These are phyloP conservation scores for Parastagonospora nodorum DNA, from an alignment of 2,329 filamentous ascomycete genomes.

Conservation along the genomic window DNA sequence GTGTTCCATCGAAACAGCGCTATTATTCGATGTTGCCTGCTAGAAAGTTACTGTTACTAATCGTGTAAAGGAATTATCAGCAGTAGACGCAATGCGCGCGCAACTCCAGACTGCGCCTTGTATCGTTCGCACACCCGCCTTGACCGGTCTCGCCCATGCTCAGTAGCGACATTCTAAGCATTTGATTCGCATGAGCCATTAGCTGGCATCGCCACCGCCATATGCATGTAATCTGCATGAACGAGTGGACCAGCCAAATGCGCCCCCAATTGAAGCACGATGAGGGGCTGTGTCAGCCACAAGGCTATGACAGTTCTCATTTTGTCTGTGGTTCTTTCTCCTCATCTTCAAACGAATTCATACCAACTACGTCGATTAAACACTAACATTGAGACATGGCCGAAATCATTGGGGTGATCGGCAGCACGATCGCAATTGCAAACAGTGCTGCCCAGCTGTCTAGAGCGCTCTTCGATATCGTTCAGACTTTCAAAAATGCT, in stretches of 20 bases:
- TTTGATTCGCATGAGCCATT: too few species aligned
- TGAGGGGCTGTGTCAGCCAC: slow-evolving; percentile 12
- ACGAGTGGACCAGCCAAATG: background rate
- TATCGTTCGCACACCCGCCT: too few species aligned
- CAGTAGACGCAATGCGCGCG: too few species aligned
- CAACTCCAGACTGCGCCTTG: too few species aligned
- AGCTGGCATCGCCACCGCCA: background rate
- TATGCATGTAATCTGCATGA: background rate
- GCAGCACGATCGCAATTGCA: slow-evolving; percentile 17
- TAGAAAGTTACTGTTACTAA: too few species aligned
- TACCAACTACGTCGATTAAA: too few species aligned
- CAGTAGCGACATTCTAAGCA: too few species aligned
- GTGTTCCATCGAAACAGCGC: too few species aligned
- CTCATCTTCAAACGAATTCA: background rate
- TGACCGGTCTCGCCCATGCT: too few species aligned
- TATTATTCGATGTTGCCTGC: too few species aligned
- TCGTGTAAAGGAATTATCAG: too few species aligned
- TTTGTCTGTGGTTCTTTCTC: background rate
- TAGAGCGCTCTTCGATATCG: slow-evolving; percentile 18
- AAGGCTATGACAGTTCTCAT: background rate
- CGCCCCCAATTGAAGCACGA: slow-evolving; percentile 1
- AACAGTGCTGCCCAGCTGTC: slow-evolving; percentile 20
- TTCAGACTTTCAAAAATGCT: slow-evolving; percentile 20
- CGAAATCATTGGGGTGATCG: slow-evolving; percentile 7
- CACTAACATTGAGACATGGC: slow-evolving; percentile 4